These are phyloP conservation scores for Colletotrichum sp. DNA, from an alignment of 2,329 filamentous ascomycete species.

Conservation along the genomic window DNA sequence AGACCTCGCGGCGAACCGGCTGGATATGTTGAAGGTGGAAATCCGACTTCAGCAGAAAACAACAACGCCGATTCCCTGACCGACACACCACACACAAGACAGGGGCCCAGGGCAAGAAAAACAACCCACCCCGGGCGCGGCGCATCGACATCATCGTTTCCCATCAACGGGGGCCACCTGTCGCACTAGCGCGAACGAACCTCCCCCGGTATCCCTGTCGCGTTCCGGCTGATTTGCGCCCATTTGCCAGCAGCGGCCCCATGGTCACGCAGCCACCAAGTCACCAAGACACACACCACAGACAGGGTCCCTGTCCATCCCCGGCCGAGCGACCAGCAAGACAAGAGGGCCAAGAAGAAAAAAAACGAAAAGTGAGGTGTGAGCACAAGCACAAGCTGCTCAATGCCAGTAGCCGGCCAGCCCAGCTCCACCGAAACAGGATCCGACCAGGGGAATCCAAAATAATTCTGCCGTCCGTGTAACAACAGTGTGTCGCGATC, in stretches of 20 bases:
- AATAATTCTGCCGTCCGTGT: conserved; percentile 23
- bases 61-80: background rate
- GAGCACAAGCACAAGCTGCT: conserved; percentile 16
- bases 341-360: background rate
- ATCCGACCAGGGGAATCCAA: conserved; percentile 20
- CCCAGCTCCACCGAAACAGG: conserved; percentile 17
- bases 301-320: conserved; percentile 10
- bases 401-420: conserved; percentile 12
- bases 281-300: conserved; percentile 6
- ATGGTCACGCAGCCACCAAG: conserved; percentile 22
- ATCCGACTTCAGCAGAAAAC: background rate
- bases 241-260: conserved; percentile 19
- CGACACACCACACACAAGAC: background rate
- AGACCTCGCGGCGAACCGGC: background rate
- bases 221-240: conserved; percentile 23
- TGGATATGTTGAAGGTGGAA: background rate
- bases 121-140: conserved; percentile 5
- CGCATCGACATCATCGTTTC: conserved; percentile 23
- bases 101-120: background rate
- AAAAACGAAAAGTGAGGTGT: background rate
- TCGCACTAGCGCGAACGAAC: conserved; percentile 26
- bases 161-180: conserved; percentile 18
- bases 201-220: conserved; percentile 20
- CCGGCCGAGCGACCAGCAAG: background rate
- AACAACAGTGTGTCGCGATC: conserved; percentile 23